Evolutionary conservation across 139 green algal species (phyloP), one percentile per base, ranked within the genome.

Genomic region (Tetraselmis striata): DNA sequence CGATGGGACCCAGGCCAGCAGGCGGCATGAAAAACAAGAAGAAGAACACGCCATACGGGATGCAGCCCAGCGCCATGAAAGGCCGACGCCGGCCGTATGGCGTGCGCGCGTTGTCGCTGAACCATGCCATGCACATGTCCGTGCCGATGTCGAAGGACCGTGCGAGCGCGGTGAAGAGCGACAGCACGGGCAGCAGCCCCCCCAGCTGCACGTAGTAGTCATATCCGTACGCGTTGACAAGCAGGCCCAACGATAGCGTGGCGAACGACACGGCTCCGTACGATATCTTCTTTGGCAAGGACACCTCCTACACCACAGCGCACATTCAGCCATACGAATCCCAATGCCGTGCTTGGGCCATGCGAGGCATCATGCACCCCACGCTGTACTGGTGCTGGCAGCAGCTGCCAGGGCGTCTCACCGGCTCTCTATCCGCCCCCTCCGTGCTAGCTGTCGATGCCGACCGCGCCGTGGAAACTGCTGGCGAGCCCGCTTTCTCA

Each of bases 141-240:
- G 59, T 84, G 1, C 84, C 32, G 58, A 88, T 67, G 77, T 88
- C 85, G 28, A 82, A 82, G n/a, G 81, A 86, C 22, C 85, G 77
- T 1, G 85, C 81, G 27, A 83, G 75, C 26, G 85, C 85, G 1
- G 78, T 88, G 85, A 88, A 88, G 79, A 88, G 85, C 2, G 81
- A 81, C 32, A 88, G 79, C 59, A 88, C 85, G 1, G 85, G n/a
- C 1, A 88, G 82, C 18, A 67, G 26, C 30, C 45, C 59, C 28
- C 78, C 74, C 32, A 84, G 30, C 25, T 79, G 59, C 27, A 81
- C 76, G 79, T 86, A 88, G 59, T 86, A 88, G 76, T 88, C 85
- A 28, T 80, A 84, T 2, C 28, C 59, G 30, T 88, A 88, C 18
- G 83, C 78, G 29, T 28, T 25, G 31, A 88, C 80, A 24, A 85